phyloP scores from a whole-genome alignment of 75 land plant genomes.

The Isoetes taiwanensis region DNA sequence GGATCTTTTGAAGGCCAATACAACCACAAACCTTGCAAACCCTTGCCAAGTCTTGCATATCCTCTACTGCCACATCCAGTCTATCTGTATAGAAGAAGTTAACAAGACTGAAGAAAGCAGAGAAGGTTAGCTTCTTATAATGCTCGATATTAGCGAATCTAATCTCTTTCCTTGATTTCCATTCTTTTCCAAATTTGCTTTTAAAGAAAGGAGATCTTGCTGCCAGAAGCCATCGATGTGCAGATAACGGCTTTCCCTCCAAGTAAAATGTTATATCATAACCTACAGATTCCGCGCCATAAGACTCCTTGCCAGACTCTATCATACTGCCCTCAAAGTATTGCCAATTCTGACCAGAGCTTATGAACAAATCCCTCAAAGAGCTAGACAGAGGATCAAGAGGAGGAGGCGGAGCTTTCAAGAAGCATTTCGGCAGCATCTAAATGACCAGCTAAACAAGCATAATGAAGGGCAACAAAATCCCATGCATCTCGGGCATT shows the following conservation, averaged over 20 bases:
- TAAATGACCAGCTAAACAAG: conserved; percentile 81
- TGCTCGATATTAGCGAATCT: conserved; percentile 57
- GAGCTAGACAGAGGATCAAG: conserved; percentile 60
- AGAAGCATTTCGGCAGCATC: conserved; percentile 72
- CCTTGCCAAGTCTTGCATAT: conserved; percentile 73
- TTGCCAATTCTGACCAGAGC: conserved; percentile 27
- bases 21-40: conserved; percentile 87
- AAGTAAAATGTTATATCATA: conserved; percentile 67
- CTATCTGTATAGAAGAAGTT: conserved; percentile 89
- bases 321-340: not conserved
- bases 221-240: conserved; percentile 67
- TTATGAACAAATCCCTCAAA: conserved; percentile 59
- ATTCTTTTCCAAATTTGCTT: conserved; percentile 52
- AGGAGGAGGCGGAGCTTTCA: conserved; percentile 88
- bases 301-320: not conserved
- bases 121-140: conserved; percentile 51
- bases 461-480: conserved; percentile 77
- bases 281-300: conserved; percentile 30
- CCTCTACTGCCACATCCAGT: conserved; percentile 81
- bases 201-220: conserved; percentile 77
- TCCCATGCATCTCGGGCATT: conserved; percentile 87
- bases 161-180: conserved; percentile 63
- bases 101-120: conserved; percentile 69
- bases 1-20: conserved; percentile 29
- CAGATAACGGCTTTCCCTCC: conserved; percentile 66